Base-by-base conservation (phyloP, 495 filamentous ascomycete species). In the Aspergillus carlsbadensis region DNA sequence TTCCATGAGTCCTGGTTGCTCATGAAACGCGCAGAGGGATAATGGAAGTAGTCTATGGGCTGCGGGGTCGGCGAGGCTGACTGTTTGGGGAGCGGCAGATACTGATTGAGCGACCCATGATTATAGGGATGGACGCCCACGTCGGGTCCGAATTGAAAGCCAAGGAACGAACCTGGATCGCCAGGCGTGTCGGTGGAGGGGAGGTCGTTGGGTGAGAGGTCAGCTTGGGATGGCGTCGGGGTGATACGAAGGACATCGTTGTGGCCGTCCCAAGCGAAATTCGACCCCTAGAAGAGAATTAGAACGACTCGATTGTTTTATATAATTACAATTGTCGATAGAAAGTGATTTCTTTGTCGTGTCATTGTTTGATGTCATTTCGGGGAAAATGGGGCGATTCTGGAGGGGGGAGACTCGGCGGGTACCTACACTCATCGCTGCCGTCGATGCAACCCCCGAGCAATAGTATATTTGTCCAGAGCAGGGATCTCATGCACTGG, bases 1-100 rank as follows among this genome's bases (percentile, higher is more conserved):
- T 59, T 74, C 73, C 73, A 76, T 0, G 66, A 70, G 58, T 76
- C 73, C 47, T 72, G 71, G n/a, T 65, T 54, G 17, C 56, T 52
- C 11, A 57, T 40, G 11, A 68, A 55, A 10, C 70, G 66, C 18
- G 72, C 24, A 11, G 60, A 50, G n/a, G 53, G 52, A 49, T 71
- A 70, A 3, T 62, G 52, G 13, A 61, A 36, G 31, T 60, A 66
- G 34, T 72, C 68, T 1, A 66, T 50, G 14, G 56, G 57, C 34
- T 63, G 63, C 0, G 65, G 39, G 3, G 53, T 47, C 6, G 60
- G 42, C 1, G 71, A 64, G 11, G 63, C 52, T 15, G 64, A 54
- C 21, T 43, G 56, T 18, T 61, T 43, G 15, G 56, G 42, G 33
- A 40, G 43, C 4, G 48, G n/a, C 22, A 43, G 36, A 57, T 62